phyloP scores from a whole-genome alignment of 345 rosid genomes.

The Moricandia arvensis region DNA sequence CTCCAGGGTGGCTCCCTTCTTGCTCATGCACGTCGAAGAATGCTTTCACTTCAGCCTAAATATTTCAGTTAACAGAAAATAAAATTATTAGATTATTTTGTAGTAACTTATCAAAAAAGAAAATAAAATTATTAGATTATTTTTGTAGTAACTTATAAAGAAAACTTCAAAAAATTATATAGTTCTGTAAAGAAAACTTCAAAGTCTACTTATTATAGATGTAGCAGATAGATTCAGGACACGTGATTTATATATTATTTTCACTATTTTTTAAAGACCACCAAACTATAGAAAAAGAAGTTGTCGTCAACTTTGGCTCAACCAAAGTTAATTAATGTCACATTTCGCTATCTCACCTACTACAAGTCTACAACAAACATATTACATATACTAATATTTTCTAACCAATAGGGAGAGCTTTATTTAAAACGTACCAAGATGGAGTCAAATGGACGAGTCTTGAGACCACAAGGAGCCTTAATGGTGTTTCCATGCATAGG shows the following conservation, averaged over 20 bases:
- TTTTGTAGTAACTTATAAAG: background rate
- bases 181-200: background rate
- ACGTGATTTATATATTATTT: background rate
- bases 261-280: background rate
- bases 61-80: background rate
- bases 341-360: conserved; percentile 32
- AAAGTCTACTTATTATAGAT: background rate
- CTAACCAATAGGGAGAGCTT: background rate
- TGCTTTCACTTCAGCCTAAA: conserved; percentile 65
- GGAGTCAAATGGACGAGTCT: conserved; percentile 89
- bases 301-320: conserved; percentile 23
- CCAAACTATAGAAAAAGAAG: conserved; percentile 22
- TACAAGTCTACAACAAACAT: conserved; percentile 13
- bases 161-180: background rate
- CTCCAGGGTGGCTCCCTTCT: conserved; percentile 78
- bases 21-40: conserved; percentile 72
- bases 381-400: background rate
- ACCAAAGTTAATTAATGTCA: conserved; percentile 18
- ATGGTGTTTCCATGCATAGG: conserved; percentile 98
- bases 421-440: conserved; percentile 50
- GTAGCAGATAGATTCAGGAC: background rate
- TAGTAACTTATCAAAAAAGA: background rate
- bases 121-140: background rate
- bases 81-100: background rate
- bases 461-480: conserved; percentile 91